Conservation (phyloP, 2,329 filamentous ascomycete genomes). For the Lasiodiplodia citricola region DNA sequence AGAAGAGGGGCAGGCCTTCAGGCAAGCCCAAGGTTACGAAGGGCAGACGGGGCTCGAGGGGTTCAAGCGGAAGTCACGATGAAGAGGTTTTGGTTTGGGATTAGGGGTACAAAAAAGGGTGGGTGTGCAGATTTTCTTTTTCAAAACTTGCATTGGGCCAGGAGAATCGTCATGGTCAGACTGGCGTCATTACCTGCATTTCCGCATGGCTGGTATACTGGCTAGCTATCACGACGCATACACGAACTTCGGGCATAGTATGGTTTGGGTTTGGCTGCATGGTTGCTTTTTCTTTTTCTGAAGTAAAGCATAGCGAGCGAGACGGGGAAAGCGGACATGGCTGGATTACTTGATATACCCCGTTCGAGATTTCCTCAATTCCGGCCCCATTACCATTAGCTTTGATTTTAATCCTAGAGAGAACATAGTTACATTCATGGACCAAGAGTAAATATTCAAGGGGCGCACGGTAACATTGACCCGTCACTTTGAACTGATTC, state of each 20-base stretch:
- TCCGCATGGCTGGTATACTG: background rate
- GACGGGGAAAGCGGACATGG: background rate
- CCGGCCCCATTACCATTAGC: background rate
- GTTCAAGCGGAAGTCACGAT: constrained; percentile 11
- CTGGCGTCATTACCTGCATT: background rate
- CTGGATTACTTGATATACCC: constrained; percentile 26
- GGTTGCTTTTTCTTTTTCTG: background rate
- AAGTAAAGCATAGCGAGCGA: constrained; percentile 15
- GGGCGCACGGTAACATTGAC: background rate
- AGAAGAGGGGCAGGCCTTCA: constrained; percentile 29
- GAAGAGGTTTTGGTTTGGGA: constrained; percentile 9
- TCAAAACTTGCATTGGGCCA: background rate
- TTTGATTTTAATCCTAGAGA: background rate
- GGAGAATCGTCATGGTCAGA: background rate
- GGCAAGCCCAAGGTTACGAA: constrained; percentile 15
- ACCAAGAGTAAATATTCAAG: background rate
- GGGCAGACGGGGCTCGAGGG: constrained; percentile 3
- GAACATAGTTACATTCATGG: background rate
- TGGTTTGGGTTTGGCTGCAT: background rate
- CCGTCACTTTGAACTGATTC: too few relatives aligned
- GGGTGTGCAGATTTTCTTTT: background rate
- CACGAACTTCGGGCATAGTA: background rate
- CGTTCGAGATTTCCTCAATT: background rate
- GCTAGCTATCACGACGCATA: background rate
- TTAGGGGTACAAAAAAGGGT: background rate